Conservation (phyloP, 306 rosid genomes). For the Vachellia pachyceras region DNA sequence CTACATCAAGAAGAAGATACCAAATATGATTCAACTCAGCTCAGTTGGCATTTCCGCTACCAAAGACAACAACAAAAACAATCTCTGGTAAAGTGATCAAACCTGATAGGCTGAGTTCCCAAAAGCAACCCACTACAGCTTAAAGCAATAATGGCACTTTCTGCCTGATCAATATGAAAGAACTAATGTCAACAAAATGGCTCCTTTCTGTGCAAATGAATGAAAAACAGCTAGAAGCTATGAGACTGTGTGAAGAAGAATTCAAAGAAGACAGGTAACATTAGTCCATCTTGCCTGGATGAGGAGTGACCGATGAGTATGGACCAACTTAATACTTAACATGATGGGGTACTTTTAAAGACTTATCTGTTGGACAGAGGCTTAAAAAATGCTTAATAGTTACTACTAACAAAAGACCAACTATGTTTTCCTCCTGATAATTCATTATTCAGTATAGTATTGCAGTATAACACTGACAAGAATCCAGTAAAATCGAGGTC, state of each 20-base stretch:
- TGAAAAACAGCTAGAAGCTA: conserved; percentile 17
- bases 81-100: conserved; percentile 20
- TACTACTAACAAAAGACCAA: neutral
- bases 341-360: neutral
- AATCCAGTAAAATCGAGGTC: too few species aligned
- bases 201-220: conserved; percentile 18
- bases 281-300: neutral
- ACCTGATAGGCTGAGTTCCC: conserved; percentile 95
- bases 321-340: neutral
- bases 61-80: neutral
- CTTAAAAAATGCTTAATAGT: neutral
- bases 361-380: neutral
- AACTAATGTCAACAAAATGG: conserved; percentile 19
- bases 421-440: neutral
- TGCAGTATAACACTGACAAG: too few species aligned
- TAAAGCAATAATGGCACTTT: conserved; percentile 85
- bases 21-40: conserved; percentile 7
- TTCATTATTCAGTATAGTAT: neutral
- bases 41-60: conserved; percentile 11
- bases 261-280: neutral
- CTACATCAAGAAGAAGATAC: too few species aligned
- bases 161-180: conserved; percentile 70
- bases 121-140: conserved; percentile 88
- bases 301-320: neutral
- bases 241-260: neutral